These are phyloP conservation scores for Rhynchosporium secalis DNA, from an alignment of 2,329 filamentous ascomycete species.

Conservation along the genomic window DNA sequence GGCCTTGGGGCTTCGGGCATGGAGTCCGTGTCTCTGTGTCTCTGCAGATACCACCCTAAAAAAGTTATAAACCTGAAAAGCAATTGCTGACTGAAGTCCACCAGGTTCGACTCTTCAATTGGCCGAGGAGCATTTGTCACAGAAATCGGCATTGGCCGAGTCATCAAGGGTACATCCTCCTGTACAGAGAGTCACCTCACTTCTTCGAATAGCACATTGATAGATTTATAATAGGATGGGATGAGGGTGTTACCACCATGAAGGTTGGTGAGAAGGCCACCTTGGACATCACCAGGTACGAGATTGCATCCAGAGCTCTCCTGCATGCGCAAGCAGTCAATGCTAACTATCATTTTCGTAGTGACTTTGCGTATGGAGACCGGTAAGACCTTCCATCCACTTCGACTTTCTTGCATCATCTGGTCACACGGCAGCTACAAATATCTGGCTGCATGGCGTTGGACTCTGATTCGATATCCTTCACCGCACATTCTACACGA, in stretches of 20 bases:
- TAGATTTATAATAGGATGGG: conserved; percentile 62
- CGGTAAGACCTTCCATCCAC: conserved; percentile 47
- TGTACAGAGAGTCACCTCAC: conserved; percentile 10
- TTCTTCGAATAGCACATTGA: conserved; percentile 23
- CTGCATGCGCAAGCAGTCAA: not conserved
- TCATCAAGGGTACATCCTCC: conserved; percentile 73
- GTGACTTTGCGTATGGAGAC: conserved; percentile 65
- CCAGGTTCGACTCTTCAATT: conserved; percentile 86
- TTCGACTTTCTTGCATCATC: not conserved
- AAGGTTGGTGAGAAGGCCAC: conserved; percentile 86
- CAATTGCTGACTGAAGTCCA: conserved; percentile 16
- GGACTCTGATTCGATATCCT: conserved; percentile 3
- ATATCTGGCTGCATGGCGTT: conserved; percentile 12
- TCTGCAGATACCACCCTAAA: not conserved
- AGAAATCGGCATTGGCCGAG: conserved; percentile 75
- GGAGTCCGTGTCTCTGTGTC: not conserved
- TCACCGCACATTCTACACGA: conserved; percentile 3
- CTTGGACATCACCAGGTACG: conserved; percentile 77
- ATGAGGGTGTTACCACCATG: conserved; percentile 84
- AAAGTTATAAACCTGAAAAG: not conserved
- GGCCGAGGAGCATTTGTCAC: conserved; percentile 74
- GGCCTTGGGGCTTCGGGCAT: not conserved
- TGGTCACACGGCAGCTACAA: conserved; percentile 1
- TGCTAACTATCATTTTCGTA: conserved; percentile 38
- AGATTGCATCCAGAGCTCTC: not conserved